Base-by-base conservation (phyloP, 192 early-diverging fungal species). In the Chytriomyces confervae region DNA sequence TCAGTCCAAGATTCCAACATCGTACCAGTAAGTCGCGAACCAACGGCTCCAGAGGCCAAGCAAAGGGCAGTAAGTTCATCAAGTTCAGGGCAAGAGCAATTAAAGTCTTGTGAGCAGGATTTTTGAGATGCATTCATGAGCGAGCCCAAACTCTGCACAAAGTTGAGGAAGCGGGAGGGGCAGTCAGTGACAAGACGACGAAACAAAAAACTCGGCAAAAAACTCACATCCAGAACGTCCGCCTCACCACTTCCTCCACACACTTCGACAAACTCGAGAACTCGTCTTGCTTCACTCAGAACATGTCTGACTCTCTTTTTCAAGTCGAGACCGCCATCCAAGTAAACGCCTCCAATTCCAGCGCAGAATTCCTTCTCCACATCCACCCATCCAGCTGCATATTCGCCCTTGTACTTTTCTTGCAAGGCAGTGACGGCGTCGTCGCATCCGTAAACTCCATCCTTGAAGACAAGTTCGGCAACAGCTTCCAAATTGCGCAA, bases 51-150 rank as follows among this genome's bases (percentile, higher is more conserved):
- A 10, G 78, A 62, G 10, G 20, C 72, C 8, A 49, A 43, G 66
- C 80, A 77, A 53, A 86, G 61, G 10, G 77, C 50, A 23, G 90
- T 90, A 11, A 98, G 69, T 53, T 93, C 91, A 66, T 98, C 94
- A 20, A 98, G 65, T 80, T 98, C 95, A 44, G 86, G 84, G 69
- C 94, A 93, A 1, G 89, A 91, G 80, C 95, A 98, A 79, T 96
- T 88, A 79, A 92, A 98, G 23, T 92, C 79, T 50, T 91, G 87
- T 50, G 90, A 84, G 83, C 96, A 98, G 48, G 91, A 93, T 45
- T 77, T 84, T 69, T 98, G 97, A 45, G 94, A 95, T 24, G 88
- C 86, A 84, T 96, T 92, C 95, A 98, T 97, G 44, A 98, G 86
- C 11, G 83, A 81, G n/a, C 95, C 97, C 48, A 97, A 85, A 5